Percentiles rank a stretch among this genome's conserved stretches.
Evolutionary conservation across 2,329 filamentous ascomycete genomes (phyloP).

Genomic region (Diplodia corticola): DNA sequence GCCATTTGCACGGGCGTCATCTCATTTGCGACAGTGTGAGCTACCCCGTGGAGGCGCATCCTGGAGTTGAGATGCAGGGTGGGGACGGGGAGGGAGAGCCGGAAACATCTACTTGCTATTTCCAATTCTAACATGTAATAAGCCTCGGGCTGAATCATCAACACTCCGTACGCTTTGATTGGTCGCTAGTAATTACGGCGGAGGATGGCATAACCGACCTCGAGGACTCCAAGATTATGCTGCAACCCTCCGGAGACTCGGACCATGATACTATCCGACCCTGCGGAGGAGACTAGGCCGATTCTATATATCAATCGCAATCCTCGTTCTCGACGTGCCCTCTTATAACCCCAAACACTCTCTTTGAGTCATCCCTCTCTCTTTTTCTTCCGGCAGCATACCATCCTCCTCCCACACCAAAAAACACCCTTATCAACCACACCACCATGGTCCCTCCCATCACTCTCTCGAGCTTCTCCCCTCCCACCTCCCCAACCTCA

Average conservation of each 20-base stretch:
- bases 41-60: no score
- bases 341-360: neutral
- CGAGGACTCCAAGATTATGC: neutral
- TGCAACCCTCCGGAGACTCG: neutral
- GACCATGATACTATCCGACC: neutral
- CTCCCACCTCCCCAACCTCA: neutral
- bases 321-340: neutral
- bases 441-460: neutral
- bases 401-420: neutral
- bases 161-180: neutral
- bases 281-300: neutral
- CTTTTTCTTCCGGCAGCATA: neutral
- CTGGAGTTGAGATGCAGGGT: no score
- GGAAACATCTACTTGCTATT: neutral
- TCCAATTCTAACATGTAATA: neutral
- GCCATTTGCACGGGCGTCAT: no score
- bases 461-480: neutral
- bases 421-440: neutral
- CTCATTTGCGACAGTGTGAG: no score
- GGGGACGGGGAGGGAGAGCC: no score
- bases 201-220: neutral
- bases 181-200: neutral
- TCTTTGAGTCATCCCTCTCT: neutral
- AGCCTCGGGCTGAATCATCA: neutral
- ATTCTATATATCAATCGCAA: neutral